Conservation (phyloP, 805 yeast genomes). For the Yarrowia osloensis region DNA sequence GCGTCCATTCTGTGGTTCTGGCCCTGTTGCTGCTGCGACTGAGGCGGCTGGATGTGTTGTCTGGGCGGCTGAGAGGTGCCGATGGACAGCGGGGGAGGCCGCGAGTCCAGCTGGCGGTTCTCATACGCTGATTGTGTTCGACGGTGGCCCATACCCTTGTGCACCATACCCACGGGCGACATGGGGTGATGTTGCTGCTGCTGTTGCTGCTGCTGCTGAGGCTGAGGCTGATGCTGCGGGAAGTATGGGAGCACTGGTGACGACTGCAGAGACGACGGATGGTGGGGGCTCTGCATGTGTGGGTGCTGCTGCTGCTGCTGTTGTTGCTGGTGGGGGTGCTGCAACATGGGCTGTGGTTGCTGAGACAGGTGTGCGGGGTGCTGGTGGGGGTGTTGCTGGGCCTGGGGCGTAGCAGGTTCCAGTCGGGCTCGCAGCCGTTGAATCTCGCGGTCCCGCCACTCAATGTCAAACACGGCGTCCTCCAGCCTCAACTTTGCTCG, state of each 20-base stretch:
- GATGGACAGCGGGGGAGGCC: slow-evolving; percentile 23
- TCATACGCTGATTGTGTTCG: slow-evolving; percentile 25
- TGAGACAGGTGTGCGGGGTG: slow-evolving; percentile 19
- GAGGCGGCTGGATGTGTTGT: slow-evolving; percentile 31
- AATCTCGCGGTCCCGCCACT: slow-evolving; percentile 51
- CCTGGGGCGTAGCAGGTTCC: slow-evolving; percentile 29
- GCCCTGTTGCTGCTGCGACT: slow-evolving; percentile 16
- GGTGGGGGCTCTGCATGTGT: slow-evolving; percentile 32
- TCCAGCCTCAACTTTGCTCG: slow-evolving; percentile 48
- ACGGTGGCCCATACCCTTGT: slow-evolving; percentile 21
- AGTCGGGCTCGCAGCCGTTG: slow-evolving; percentile 41
- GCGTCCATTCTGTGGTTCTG: slow-evolving; percentile 48
- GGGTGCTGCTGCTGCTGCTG: slow-evolving; percentile 28
- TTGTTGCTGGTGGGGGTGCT: slow-evolving; percentile 2
- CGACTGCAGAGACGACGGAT: slow-evolving; percentile 23
- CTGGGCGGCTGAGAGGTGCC: slow-evolving; percentile 23
- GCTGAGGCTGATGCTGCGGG: slow-evolving; percentile 28
- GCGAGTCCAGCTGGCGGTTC: slow-evolving; percentile 30
- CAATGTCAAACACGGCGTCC: slow-evolving; percentile 50
- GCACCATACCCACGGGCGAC: slow-evolving; percentile 28
- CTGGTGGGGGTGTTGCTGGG: slow-evolving; percentile 25
- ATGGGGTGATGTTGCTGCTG: slow-evolving; percentile 23
- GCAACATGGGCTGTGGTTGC: background rate
- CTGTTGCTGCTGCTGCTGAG: slow-evolving; percentile 27
- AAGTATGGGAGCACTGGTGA: slow-evolving; percentile 21